Percentiles rank a stretch among this genome's conserved stretches.
These are phyloP conservation scores for Pinus albicaulis DNA, from an alignment of 75 land plant species.

Conservation along the genomic window DNA sequence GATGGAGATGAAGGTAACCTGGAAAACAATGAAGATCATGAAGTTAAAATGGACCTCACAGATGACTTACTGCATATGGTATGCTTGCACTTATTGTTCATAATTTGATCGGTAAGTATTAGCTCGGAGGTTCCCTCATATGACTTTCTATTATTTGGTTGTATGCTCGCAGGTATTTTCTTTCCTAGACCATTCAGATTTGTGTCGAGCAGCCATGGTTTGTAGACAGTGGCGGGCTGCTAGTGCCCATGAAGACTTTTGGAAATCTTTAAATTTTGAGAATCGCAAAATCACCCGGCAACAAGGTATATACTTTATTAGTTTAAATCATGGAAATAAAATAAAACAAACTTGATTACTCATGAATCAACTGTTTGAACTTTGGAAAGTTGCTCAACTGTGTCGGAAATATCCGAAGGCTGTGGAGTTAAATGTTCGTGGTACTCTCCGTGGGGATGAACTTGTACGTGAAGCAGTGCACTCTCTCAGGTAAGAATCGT, in stretches of 20 bases:
- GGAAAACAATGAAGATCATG: constrained; percentile 25
- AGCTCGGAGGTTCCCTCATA: no score
- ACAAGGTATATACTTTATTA: constrained; percentile 46
- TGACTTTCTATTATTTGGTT: no score
- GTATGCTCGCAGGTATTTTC: constrained; percentile 75
- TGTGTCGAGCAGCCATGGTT: constrained; percentile 83
- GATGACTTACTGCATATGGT: constrained; percentile 98
- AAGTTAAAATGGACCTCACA: constrained; percentile 79
- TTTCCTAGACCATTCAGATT: constrained; percentile 71
- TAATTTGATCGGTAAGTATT: no score
- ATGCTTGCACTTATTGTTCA: neutral
- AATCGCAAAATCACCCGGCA: constrained; percentile 43
- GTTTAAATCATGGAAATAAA: no score
- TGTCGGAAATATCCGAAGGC: constrained; percentile 8
- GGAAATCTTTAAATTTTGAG: constrained; percentile 92
- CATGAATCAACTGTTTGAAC: neutral
- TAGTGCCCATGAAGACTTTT: constrained; percentile 96
- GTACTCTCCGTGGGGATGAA: neutral
- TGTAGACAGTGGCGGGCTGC: constrained; percentile 93
- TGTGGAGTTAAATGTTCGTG: constrained; percentile 7
- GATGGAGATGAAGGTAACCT: constrained; percentile 14
- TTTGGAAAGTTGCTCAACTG: neutral
- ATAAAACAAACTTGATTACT: no score
- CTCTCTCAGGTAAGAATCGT: constrained; percentile 3
- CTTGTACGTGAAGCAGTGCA: constrained; percentile 9